A percentile compares a stretch with the other conserved stretches of the same genome.
phyloP scores from a whole-genome alignment of 2,329 filamentous ascomycete genomes.

The Aspergillus neoniger region DNA sequence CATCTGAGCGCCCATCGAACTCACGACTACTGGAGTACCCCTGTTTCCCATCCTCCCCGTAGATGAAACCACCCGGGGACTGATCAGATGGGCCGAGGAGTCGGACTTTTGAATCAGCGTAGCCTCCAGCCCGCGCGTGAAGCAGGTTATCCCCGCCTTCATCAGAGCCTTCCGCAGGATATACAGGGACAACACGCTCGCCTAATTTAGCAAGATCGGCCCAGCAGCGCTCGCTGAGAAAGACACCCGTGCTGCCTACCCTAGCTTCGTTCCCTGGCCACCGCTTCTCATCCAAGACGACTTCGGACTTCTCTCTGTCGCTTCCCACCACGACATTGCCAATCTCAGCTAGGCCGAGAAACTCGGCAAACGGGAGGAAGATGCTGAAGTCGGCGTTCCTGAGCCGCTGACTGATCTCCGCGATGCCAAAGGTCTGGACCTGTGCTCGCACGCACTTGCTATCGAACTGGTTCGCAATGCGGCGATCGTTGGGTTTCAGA shows the following conservation, averaged over 20 bases:
- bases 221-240: conserved; percentile 95
- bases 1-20: conserved; percentile 83
- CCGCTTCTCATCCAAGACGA: conserved; percentile 85
- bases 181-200: conserved; percentile 61
- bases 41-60: conserved; percentile 72
- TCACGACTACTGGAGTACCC: conserved; percentile 82
- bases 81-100: conserved; percentile 52
- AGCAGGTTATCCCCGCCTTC: conserved; percentile 64
- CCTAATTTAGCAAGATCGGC: conserved; percentile 78
- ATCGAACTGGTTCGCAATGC: conserved; percentile 98
- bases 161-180: conserved; percentile 59
- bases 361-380: conserved; percentile 94
- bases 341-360: conserved; percentile 81
- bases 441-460: conserved; percentile 97
- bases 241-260: conserved; percentile 88
- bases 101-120: conserved; percentile 56
- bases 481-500: conserved; percentile 91
- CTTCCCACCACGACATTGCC: conserved; percentile 86
- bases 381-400: conserved; percentile 93
- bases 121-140: conserved; percentile 45
- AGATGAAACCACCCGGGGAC: conserved; percentile 63
- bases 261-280: conserved; percentile 92
- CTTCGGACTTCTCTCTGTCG: conserved; percentile 86
- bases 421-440: conserved; percentile 92
- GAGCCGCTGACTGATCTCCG: conserved; percentile 91